phyloP scores from a whole-genome alignment of 495 filamentous ascomycete species.

The Aspergillus nidulans region DNA sequence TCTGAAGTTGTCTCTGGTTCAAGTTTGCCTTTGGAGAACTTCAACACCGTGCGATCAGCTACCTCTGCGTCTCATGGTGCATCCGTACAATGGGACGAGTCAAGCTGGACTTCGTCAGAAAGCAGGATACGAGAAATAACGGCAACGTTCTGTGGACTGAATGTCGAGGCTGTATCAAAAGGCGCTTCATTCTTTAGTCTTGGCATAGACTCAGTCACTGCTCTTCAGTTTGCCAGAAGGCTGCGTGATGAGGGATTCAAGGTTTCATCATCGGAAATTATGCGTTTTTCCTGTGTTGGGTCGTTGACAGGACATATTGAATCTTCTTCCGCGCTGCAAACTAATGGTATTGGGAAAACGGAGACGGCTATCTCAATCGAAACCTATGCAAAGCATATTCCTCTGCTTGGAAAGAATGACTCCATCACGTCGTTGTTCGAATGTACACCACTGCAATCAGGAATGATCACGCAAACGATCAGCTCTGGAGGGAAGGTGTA shows the following conservation, averaged over 20 bases:
- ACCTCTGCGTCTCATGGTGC: neutral
- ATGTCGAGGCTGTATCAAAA: conserved; percentile 17
- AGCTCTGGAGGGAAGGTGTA: conserved; percentile 52
- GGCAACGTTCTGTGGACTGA: conserved; percentile 18
- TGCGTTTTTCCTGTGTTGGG: conserved; percentile 30
- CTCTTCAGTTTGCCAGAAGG: conserved; percentile 28
- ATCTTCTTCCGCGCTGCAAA: neutral
- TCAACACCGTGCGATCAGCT: conserved; percentile 15
- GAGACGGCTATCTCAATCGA: conserved; percentile 8
- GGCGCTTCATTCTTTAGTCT: conserved; percentile 31
- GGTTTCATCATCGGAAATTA: conserved; percentile 31
- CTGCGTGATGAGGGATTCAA: conserved; percentile 23
- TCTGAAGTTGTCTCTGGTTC: conserved; percentile 25
- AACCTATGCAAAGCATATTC: conserved; percentile 10
- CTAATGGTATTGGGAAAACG: conserved; percentile 2
- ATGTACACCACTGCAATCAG: conserved; percentile 71
- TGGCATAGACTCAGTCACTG: conserved; percentile 33
- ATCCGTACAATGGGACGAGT: conserved; percentile 18
- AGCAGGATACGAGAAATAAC: conserved; percentile 17
- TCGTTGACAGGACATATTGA: conserved; percentile 22
- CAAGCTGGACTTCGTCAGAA: conserved; percentile 22
- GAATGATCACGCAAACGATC: conserved; percentile 64
- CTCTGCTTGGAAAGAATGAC: conserved; percentile 35
- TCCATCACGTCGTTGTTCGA: conserved; percentile 68
- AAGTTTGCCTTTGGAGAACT: conserved; percentile 17